Base-by-base conservation (phyloP, 345 rosid genomes). In the Citrus unshiu region DNA sequence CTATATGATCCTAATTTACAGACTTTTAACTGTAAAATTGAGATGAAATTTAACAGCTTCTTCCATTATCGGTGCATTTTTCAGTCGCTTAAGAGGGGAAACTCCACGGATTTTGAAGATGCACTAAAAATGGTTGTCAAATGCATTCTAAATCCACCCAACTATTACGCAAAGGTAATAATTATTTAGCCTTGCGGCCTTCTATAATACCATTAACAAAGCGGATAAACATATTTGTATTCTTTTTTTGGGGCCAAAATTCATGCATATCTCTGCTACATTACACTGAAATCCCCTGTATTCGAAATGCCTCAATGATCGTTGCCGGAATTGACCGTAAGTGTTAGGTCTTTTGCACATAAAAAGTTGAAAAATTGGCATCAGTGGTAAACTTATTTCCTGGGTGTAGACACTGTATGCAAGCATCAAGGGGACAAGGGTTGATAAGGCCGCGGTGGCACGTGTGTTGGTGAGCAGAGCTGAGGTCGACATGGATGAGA, bases 101-200 rank as follows among this genome's bases (percentile, higher is more conserved):
- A 71, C 25, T 71, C 83, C 25, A 67, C 67, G 59, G 85, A 84
- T 21, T 90, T 91, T 54, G 87, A 84, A 61, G 87, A 85, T 54
- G 79, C 93, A 2, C 78, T 87, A 40, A 84, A 74, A 71, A 84
- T 72, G 80, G 87, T 84, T 34, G 83, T 90, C 19, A 88, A 87
- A 80, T 91, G 91, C 85, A 82, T 90, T 82, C 79, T 69, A 67
- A 78, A 81, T 27, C 85, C 93, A 59, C 63, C 87, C 10, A 77
- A 81, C 19, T 88, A 90, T 70, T 88, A 83, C 75, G 90, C 93
- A 21, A 86, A 91, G 95, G 90, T 91, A 81, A 70, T 3, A 7
- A 24, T 37, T 25, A 43, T 46, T 18, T 30, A 12, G 24, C 43
- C 32, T 9, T 37, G 16, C 34, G 7, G 0, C 13, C 43, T 59